phyloP scores from a whole-genome alignment of 73 alveolate species.

The Urostyla sp. region DNA sequence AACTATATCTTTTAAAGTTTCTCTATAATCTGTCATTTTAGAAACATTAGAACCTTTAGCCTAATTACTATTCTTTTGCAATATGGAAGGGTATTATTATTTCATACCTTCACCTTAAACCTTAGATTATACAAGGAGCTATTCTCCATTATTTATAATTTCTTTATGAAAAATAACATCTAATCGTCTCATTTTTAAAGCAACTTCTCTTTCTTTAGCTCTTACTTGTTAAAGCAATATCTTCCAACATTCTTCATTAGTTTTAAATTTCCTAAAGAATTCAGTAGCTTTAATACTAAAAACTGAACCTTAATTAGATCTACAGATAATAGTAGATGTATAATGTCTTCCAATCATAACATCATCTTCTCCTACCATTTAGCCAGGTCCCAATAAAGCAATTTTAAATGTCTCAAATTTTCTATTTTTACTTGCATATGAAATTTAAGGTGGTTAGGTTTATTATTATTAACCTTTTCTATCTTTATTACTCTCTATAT shows the following conservation, averaged over 20 bases:
- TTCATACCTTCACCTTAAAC: background rate
- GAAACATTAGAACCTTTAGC: background rate
- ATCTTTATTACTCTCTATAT: background rate
- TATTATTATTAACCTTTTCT: background rate
- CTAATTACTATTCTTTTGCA: background rate
- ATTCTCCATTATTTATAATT: background rate
- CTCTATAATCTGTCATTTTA: background rate
- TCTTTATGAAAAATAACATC: conserved; percentile 37
- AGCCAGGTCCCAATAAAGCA: conserved; percentile 49
- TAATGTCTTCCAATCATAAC: conserved; percentile 2
- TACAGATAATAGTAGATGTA: conserved; percentile 43
- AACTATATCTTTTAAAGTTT: background rate
- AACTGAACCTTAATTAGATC: conserved; percentile 40
- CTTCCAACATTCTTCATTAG: conserved; percentile 57
- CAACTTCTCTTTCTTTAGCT: background rate
- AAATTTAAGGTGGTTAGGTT: background rate
- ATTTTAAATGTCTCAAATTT: conserved; percentile 29
- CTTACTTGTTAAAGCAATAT: conserved; percentile 1
- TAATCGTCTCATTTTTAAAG: background rate
- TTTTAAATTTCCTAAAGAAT: conserved; percentile 17
- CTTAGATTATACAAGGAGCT: background rate
- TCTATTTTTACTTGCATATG: conserved; percentile 16
- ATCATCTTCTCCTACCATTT: conserved; percentile 58
- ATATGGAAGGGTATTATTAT: background rate
- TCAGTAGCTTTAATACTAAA: conserved; percentile 18